Base-by-base conservation (phyloP, 176 grass and related monocot genomes). In the Themeda triandra region DNA sequence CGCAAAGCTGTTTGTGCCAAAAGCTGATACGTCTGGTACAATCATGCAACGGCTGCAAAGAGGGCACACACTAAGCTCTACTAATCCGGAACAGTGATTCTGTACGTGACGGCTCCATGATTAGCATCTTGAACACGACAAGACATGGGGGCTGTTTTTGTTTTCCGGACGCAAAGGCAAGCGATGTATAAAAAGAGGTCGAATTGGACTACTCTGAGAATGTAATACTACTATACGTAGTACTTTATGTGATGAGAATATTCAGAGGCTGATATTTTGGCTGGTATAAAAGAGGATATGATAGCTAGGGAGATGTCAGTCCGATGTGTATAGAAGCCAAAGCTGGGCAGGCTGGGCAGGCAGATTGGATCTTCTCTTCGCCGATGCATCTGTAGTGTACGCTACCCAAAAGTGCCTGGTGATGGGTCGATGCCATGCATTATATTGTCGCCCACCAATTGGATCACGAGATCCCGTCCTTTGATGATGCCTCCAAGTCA, bases 401-500 rank as follows among this genome's bases (percentile, higher is more conserved):
- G 54, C 73, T 53, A 82, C 71, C 42, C 48, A 76, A 85, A 86
- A 46, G 73, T 71, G 73, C 18, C 4, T 30, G 63, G 58, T 89
- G 66, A 66, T 90, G 66, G 44, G 66, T 39, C 27, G 58, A 83
- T 68, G 73, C 28, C 36, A 3, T 41, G 39, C 9, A 11, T 41
- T 10, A 11, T 11, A 44, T 48, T 83, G 83, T 44, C 79, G 27
- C 78, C 78, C 33, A 9, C 65, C 78, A 56, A 78, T 73, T 46
- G 36, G 35, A 23, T 79, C 88, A 90, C 88, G 88, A 75, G 88
- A 40, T 56, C 11, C 54, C 67, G 73, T 82, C 64, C 78, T 35
- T 56, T 60, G 85, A 9, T 56, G 2, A 4, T 56, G 49, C 48
- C 48, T 19, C 48, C 41, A 53, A 21, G 45, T 54, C 41, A 39